phyloP scores from a whole-genome alignment of 1,139 yeast genomes.

The Debaryomyces robertsiae region DNA sequence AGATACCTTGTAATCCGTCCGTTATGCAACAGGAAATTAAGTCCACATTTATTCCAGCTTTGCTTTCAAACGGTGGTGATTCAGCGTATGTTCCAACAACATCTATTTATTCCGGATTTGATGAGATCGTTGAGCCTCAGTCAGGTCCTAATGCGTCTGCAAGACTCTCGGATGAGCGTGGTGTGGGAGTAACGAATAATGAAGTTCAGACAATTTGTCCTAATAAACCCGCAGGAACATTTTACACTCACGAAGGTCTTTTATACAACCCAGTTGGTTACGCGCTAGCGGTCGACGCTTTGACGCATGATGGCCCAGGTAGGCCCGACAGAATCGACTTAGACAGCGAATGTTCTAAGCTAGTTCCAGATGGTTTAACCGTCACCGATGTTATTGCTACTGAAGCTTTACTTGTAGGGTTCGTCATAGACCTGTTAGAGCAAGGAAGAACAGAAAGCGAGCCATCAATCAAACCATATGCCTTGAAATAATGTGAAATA shows the following conservation, averaged over 20 bases:
- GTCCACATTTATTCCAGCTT: constrained; percentile 1
- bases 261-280: constrained; percentile 7
- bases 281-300: constrained; percentile 7
- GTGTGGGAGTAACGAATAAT: constrained; percentile 6
- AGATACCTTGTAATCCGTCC: constrained; percentile 7
- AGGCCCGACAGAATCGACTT: constrained; percentile 5
- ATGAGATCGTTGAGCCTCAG: constrained; percentile 8
- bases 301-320: constrained; percentile 7
- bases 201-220: constrained; percentile 7
- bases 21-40: constrained; percentile 6
- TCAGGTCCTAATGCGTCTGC: constrained; percentile 7
- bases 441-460: neutral
- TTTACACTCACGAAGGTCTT: constrained; percentile 8
- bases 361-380: constrained; percentile 7
- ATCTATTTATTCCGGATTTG: constrained; percentile 8
- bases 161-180: constrained; percentile 1
- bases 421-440: neutral
- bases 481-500: neutral
- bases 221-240: constrained; percentile 4
- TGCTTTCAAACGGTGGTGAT: constrained; percentile 4
- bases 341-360: constrained; percentile 5
- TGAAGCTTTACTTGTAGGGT: constrained; percentile 1
- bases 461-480: neutral
- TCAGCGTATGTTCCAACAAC: constrained; percentile 9
- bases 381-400: constrained; percentile 7